A percentile compares a stretch with the other conserved stretches of the same genome.
phyloP scores from a whole-genome alignment of 768 basidiomycete genomes.

The Solioccasus polychromus region DNA sequence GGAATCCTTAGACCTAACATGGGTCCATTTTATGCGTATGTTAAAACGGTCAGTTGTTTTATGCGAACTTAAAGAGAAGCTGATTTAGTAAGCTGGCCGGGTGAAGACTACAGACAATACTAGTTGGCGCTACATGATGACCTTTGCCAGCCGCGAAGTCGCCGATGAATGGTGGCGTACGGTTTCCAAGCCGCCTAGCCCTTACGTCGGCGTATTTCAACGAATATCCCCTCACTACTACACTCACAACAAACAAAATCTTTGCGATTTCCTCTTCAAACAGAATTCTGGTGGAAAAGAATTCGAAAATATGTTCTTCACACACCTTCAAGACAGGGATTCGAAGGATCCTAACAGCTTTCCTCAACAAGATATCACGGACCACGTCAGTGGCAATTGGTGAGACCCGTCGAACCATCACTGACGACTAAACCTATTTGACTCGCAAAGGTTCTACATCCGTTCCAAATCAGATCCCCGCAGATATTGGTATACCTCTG shows the following conservation, averaged over 20 bases:
- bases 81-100: no score
- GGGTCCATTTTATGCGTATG: no score
- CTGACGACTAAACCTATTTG: no score
- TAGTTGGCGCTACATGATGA: no score
- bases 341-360: no score
- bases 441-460: constrained; percentile 4
- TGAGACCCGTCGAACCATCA: no score
- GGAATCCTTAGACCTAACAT: no score
- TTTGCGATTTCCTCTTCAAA: no score
- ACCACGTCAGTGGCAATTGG: background rate
- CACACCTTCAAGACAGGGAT: background rate
- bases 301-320: constrained; percentile 4
- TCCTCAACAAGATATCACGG: background rate
- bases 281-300: background rate
- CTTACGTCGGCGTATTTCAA: background rate
- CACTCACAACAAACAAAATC: background rate
- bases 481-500: constrained; percentile 3
- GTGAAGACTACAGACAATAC: no score
- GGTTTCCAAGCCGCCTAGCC: constrained; percentile 15
- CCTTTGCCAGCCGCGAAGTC: constrained; percentile 19
- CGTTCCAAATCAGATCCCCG: background rate
- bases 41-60: no score
- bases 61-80: no score
- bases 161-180: constrained; percentile 29
- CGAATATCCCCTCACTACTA: constrained; percentile 5